A percentile compares a stretch with the other conserved stretches of the same genome.
phyloP scores from a whole-genome alignment of 768 basidiomycete genomes.

The Rhizopogon roseolus region DNA sequence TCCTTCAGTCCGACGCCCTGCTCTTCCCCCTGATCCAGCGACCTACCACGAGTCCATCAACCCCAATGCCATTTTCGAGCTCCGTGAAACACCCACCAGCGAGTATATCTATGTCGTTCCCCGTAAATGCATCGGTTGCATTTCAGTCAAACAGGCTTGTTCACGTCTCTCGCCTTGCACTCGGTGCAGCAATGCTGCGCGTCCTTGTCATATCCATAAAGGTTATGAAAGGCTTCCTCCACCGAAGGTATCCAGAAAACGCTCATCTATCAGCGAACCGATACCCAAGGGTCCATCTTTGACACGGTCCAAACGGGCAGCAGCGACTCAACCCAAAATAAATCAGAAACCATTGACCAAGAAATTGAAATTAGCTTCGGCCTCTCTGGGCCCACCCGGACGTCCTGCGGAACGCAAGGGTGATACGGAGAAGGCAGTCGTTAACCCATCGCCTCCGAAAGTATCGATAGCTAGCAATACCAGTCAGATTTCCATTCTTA shows the following conservation, averaged over 20 bases:
- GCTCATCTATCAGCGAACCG: not conserved
- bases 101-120: constrained; percentile 19
- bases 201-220: constrained; percentile 1
- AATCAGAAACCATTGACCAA: not conserved
- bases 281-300: not conserved
- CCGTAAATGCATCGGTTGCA: constrained; percentile 14
- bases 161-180: constrained; percentile 22
- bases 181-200: constrained; percentile 14
- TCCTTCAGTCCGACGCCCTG: constrained; percentile 23
- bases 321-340: not conserved
- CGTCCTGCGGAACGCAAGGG: no score
- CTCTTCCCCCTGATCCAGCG: constrained; percentile 9
- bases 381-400: not conserved
- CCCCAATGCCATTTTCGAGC: constrained; percentile 21
- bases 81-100: constrained; percentile 7
- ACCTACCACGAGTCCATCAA: constrained; percentile 18
- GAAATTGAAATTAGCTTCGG: not conserved
- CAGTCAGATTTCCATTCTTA: not conserved
- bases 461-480: not conserved
- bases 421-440: not conserved
- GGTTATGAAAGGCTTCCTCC: constrained; percentile 21
- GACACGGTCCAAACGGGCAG: not conserved
- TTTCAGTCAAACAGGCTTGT: constrained; percentile 8
- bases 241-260: constrained; percentile 10
- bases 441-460: not conserved